Conservation (phyloP, 202 grass and related monocot genomes). For the Dendrocalamus latiflorus region DNA sequence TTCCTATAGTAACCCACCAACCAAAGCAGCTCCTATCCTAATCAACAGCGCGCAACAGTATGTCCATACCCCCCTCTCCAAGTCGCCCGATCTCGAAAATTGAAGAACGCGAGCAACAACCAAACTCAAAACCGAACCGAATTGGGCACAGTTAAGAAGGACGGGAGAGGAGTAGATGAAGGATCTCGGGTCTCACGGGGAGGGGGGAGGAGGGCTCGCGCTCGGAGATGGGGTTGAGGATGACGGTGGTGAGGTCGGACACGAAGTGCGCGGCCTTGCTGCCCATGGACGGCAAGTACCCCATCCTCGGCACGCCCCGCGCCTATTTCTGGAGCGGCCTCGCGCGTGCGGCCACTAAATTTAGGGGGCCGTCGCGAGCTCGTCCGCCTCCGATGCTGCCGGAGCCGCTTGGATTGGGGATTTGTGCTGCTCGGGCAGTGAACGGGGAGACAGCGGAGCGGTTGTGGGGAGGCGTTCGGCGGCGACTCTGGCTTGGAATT, state of each 20-base stretch:
- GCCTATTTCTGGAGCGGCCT: background rate
- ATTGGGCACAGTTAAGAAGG: background rate
- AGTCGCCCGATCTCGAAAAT: background rate
- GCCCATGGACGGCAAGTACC: slow-evolving; percentile 81
- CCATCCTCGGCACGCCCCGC: slow-evolving; percentile 37
- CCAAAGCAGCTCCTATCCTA: background rate
- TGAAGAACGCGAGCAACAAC: background rate
- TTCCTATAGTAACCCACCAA: background rate
- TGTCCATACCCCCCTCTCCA: background rate
- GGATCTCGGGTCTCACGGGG: slow-evolving; percentile 49
- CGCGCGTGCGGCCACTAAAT: slow-evolving; percentile 10
- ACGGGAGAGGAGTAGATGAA: background rate
- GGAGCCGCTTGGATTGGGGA: background rate
- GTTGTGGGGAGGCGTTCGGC: background rate
- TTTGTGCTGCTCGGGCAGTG: background rate
- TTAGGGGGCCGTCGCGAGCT: background rate
- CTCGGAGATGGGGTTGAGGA: slow-evolving; percentile 96
- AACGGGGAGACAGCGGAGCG: background rate
- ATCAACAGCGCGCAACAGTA: background rate
- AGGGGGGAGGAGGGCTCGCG: slow-evolving; percentile 63
- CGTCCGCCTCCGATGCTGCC: background rate
- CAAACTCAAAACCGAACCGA: background rate
- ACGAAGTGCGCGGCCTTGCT: slow-evolving; percentile 94
- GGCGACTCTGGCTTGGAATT: too few species aligned
- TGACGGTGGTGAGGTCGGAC: slow-evolving; percentile 93